Conservation (phyloP, 2,329 filamentous ascomycete species). For the Diaporthe velutina region DNA sequence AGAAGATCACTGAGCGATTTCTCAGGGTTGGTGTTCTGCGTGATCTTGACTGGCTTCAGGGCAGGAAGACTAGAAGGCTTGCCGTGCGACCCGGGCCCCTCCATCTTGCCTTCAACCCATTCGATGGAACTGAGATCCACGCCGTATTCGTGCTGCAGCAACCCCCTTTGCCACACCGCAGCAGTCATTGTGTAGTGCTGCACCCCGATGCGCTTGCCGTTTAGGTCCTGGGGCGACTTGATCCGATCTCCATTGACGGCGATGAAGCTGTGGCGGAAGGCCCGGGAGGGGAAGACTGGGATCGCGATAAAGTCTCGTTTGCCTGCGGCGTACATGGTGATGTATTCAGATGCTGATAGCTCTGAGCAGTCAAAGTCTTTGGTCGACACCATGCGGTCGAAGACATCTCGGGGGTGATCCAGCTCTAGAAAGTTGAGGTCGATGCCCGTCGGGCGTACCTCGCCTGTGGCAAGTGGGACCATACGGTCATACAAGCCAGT, state of each 20-base stretch:
- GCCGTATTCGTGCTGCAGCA: constrained; percentile 48
- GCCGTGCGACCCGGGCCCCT: constrained; percentile 46
- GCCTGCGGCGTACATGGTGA: constrained; percentile 41
- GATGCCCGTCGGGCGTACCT: constrained; percentile 47
- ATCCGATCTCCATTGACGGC: constrained; percentile 47
- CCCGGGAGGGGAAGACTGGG: constrained; percentile 49
- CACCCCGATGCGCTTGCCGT: constrained; percentile 51
- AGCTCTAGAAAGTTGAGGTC: constrained; percentile 45
- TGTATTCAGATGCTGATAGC: neutral
- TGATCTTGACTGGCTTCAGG: constrained; percentile 44
- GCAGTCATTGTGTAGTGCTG: constrained; percentile 55
- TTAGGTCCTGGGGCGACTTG: constrained; percentile 48
- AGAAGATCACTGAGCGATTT: constrained; percentile 50
- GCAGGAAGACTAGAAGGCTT: constrained; percentile 45
- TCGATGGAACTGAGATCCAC: constrained; percentile 48
- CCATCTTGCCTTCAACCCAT: constrained; percentile 52
- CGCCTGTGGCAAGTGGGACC: constrained; percentile 43
- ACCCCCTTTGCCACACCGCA: constrained; percentile 51
- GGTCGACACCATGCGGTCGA: constrained; percentile 48
- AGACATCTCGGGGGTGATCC: constrained; percentile 49
- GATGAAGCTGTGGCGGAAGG: constrained; percentile 51
- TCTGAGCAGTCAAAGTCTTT: constrained; percentile 49
- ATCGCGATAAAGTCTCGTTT: constrained; percentile 47
- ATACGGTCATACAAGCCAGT: constrained; percentile 42
- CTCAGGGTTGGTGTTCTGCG: constrained; percentile 42